Conservation (phyloP, 2,329 filamentous ascomycete genomes). For the Neofusicoccum kwambonambiense region DNA sequence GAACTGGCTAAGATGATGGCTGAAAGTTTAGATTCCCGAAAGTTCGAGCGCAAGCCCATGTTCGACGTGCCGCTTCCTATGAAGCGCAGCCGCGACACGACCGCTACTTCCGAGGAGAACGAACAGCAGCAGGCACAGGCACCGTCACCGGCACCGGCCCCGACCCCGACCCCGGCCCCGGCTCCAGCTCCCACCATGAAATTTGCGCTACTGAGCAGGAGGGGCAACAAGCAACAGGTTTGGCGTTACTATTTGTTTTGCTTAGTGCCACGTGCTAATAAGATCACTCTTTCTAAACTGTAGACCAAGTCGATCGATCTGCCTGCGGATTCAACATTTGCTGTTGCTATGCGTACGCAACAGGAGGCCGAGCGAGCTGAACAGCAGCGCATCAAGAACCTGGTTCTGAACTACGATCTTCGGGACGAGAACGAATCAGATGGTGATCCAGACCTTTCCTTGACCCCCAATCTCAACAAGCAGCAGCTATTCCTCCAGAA, state of each 20-base stretch:
- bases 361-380: conserved; percentile 94
- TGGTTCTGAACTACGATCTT: conserved; percentile 95
- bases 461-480: conserved; percentile 21
- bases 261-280: conserved; percentile 16
- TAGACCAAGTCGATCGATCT: conserved; percentile 89
- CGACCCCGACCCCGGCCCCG: conserved; percentile 10
- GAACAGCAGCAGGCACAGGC: conserved; percentile 37
- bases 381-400: conserved; percentile 96
- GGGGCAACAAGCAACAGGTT: conserved; percentile 91
- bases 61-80: conserved; percentile 99
- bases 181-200: conserved; percentile 70
- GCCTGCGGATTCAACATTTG: conserved; percentile 88
- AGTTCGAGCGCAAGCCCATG: conserved; percentile 89
- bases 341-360: conserved; percentile 92
- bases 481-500: conserved; percentile 39
- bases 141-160: neutral
- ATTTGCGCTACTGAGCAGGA: conserved; percentile 93
- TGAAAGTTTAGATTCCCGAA: conserved; percentile 91
- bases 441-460: conserved; percentile 56
- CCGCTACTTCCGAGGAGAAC: conserved; percentile 39
- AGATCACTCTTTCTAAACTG: neutral
- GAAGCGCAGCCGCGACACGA: conserved; percentile 63
- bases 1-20: conserved; percentile 99
- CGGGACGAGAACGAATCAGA: conserved; percentile 73
- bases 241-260: conserved; percentile 37